Percentiles rank a stretch among this genome's conserved stretches.
Conservation (phyloP, 2,329 filamentous ascomycete species). For the Pseudocercospora pini-densiflorae region DNA sequence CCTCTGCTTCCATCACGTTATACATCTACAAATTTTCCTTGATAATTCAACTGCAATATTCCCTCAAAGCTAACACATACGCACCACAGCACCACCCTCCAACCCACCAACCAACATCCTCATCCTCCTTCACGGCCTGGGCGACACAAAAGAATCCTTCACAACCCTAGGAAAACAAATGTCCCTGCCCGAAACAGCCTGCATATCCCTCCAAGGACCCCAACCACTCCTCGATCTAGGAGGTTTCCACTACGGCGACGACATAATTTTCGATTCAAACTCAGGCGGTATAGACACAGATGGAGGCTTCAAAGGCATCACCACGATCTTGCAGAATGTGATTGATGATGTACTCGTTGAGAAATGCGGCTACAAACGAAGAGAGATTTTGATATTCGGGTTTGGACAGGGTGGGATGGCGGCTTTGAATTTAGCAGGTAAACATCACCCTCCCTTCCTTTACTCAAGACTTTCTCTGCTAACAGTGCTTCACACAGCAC, state of each 20-base stretch:
- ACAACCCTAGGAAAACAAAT: conserved; percentile 69
- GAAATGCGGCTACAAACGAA: conserved; percentile 54
- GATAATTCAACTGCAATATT: no score
- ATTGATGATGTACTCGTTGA: conserved; percentile 50
- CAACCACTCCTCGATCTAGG: conserved; percentile 68
- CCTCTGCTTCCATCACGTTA: no score
- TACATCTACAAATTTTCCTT: no score
- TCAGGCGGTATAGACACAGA: conserved; percentile 60
- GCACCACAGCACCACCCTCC: conserved; percentile 44
- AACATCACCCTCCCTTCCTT: conserved; percentile 21
- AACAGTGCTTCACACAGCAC: background rate
- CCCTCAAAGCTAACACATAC: no score
- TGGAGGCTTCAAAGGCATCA: conserved; percentile 54
- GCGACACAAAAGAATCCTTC: conserved; percentile 74
- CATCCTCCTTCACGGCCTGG: conserved; percentile 82
- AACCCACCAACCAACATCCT: conserved; percentile 75
- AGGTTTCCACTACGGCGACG: conserved; percentile 67
- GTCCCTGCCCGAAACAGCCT: conserved; percentile 75
- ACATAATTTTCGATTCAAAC: conserved; percentile 59
- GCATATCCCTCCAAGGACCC: conserved; percentile 74
- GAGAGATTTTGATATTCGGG: conserved; percentile 60
- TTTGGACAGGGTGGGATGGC: conserved; percentile 64
- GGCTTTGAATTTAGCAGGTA: conserved; percentile 50
- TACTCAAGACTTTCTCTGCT: background rate
- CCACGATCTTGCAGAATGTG: conserved; percentile 50